Evolutionary conservation across 495 filamentous ascomycete species (phyloP), one percentile per base, ranked within the genome.

Genomic region (Neurospora intermedia): DNA sequence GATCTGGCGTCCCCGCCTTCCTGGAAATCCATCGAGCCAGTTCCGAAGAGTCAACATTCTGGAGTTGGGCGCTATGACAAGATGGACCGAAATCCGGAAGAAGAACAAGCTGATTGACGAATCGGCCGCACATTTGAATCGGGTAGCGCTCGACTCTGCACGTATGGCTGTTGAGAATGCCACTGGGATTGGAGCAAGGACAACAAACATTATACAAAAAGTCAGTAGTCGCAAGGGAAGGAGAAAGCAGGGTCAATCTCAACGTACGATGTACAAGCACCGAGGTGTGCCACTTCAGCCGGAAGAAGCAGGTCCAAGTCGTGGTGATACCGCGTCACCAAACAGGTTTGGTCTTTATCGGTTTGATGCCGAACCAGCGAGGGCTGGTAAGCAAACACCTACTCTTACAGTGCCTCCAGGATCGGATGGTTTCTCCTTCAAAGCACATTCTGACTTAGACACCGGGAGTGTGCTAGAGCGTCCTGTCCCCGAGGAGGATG

Each of bases 61-160:
- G 66, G 91, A 93, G 78, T 77, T 92, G 27, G 91, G 90, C 4
- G 79, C 80, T 27, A 78, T 90, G 82, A 89, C 84, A 54, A 80
- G 91, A 40, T 93, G 91, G 89, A 90, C 85, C 54, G 91, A 93
- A 81, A 91, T 93, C 77, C 83, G 91, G 74, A 85, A 84, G 78
- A 87, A 88, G 81, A 93, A 93, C 76, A 82, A 82, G 69, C 78
- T 93, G 73, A 83, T 90, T 43, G 85, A 88, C 75, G 75, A 82
- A 76, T 76, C 70, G 2, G 76, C 77, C 18, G 81, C 80, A 45
- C 80, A 80, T 73, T 74, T 84, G 16, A 85, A 85, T 69, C 79
- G 81, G 27, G 81, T 80, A 16, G 78, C 81, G 2, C 77, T 84
- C 9, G 78, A 76, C 69, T 69, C 82, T 46, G 84, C 82, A 23